phyloP scores from a whole-genome alignment of 768 basidiomycete genomes.

The Lactifluus rugatus region DNA sequence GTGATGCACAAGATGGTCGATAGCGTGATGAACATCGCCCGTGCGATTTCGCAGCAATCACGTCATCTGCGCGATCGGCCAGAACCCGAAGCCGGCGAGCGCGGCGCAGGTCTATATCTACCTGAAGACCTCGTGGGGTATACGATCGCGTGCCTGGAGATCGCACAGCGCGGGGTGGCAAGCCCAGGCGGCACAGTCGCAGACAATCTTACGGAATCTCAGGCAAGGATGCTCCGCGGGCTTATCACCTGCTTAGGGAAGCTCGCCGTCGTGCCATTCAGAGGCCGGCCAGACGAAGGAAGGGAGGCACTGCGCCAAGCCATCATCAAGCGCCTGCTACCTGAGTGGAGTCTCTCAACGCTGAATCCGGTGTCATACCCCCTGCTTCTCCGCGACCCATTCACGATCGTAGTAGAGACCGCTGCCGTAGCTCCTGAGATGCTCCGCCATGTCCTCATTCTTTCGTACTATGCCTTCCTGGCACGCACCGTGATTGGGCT shows the following conservation, averaged over 20 bases:
- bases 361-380: constrained; percentile 78
- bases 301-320: constrained; percentile 70
- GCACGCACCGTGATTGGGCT: constrained; percentile 80
- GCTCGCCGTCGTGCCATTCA: constrained; percentile 60
- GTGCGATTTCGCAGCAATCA: constrained; percentile 76
- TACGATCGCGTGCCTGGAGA: constrained; percentile 74
- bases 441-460: constrained; percentile 76
- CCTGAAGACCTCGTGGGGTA: constrained; percentile 89
- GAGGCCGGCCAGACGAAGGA: constrained; percentile 61
- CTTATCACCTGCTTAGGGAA: constrained; percentile 60
- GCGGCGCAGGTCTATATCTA: constrained; percentile 80
- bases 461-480: constrained; percentile 85
- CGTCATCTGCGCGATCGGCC: constrained; percentile 69
- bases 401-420: constrained; percentile 81
- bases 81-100: constrained; percentile 61
- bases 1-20: constrained; percentile 78
- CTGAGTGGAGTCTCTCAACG: constrained; percentile 86
- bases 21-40: constrained; percentile 69
- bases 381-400: constrained; percentile 80
- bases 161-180: constrained; percentile 62
- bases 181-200: constrained; percentile 43
- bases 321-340: constrained; percentile 80
- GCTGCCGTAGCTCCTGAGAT: constrained; percentile 87
- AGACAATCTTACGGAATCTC: constrained; percentile 71
- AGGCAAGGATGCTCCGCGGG: constrained; percentile 67